phyloP scores from a whole-genome alignment of 2,329 filamentous ascomycete species.

The Hortaea sp. region DNA sequence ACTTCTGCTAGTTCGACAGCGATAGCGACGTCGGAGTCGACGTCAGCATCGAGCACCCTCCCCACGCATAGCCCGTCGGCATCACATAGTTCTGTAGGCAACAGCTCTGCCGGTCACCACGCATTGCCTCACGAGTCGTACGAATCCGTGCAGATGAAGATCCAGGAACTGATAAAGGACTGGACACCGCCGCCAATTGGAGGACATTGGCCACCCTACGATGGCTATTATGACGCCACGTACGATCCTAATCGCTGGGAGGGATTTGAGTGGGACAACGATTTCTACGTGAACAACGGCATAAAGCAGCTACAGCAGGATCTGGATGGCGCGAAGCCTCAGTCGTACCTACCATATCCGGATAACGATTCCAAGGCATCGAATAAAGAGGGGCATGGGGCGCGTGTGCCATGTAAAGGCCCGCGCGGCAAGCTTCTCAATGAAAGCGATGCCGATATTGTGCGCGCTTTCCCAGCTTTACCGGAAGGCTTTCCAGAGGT shows the following conservation, averaged over 20 bases:
- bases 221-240: slow-evolving; percentile 30
- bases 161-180: slow-evolving; percentile 30
- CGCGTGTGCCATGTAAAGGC: slow-evolving; percentile 55
- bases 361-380: slow-evolving; percentile 56
- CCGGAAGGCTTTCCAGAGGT: slow-evolving; percentile 50
- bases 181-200: slow-evolving; percentile 29
- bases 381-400: slow-evolving; percentile 46
- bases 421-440: slow-evolving; percentile 44
- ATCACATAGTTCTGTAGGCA: neutral
- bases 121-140: slow-evolving; percentile 1
- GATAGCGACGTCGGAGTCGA: neutral
- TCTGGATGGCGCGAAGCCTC: slow-evolving; percentile 31
- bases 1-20: neutral
- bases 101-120: neutral
- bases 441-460: slow-evolving; percentile 49
- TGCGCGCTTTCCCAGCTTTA: slow-evolving; percentile 51
- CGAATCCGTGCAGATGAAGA: slow-evolving; percentile 17
- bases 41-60: neutral
- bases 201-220: slow-evolving; percentile 36
- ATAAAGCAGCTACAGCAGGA: slow-evolving; percentile 14
- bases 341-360: slow-evolving; percentile 61
- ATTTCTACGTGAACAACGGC: slow-evolving; percentile 28
- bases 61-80: neutral
- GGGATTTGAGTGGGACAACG: slow-evolving; percentile 32
- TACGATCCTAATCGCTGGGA: slow-evolving; percentile 42